These are phyloP conservation scores for Coemansia sp. DNA, from an alignment of 371 early-diverging fungal genomes.

Conservation along the genomic window DNA sequence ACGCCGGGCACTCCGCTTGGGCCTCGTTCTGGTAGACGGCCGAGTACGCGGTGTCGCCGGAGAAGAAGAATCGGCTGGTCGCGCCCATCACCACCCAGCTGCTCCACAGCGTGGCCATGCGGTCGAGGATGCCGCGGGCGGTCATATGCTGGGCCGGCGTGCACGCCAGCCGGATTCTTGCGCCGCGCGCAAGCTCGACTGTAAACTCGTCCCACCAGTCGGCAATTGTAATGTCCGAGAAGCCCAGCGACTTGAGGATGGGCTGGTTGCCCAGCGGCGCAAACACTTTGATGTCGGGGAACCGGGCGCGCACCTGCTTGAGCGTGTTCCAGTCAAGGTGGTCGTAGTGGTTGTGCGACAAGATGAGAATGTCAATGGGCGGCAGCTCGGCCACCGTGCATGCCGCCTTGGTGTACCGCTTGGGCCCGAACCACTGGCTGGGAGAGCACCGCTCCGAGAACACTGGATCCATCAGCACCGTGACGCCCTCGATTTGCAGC, in stretches of 20 bases:
- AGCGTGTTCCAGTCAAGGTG: constrained; percentile 70
- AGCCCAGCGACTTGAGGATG: constrained; percentile 60
- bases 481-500: constrained; percentile 62
- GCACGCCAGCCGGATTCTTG: constrained; percentile 28
- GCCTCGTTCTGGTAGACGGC: constrained; percentile 50
- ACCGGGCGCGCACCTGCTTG: constrained; percentile 14
- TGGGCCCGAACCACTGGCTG: constrained; percentile 61
- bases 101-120: constrained; percentile 73
- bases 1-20: constrained; percentile 74
- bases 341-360: constrained; percentile 79
- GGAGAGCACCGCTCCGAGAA: constrained; percentile 74
- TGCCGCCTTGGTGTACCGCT: constrained; percentile 66
- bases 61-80: constrained; percentile 64
- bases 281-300: constrained; percentile 60
- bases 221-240: constrained; percentile 57
- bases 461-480: constrained; percentile 73
- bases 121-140: constrained; percentile 59
- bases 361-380: constrained; percentile 67
- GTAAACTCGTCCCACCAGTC: constrained; percentile 80
- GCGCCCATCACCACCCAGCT: constrained; percentile 63
- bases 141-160: constrained; percentile 45
- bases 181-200: constrained; percentile 35
- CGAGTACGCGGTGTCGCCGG: constrained; percentile 77
- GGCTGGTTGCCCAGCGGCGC: constrained; percentile 74
- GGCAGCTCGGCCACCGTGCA: constrained; percentile 67